Evolutionary conservation across 2,329 filamentous ascomycete genomes (phyloP).

Genomic region (Talaromyces albobiverticillius): DNA sequence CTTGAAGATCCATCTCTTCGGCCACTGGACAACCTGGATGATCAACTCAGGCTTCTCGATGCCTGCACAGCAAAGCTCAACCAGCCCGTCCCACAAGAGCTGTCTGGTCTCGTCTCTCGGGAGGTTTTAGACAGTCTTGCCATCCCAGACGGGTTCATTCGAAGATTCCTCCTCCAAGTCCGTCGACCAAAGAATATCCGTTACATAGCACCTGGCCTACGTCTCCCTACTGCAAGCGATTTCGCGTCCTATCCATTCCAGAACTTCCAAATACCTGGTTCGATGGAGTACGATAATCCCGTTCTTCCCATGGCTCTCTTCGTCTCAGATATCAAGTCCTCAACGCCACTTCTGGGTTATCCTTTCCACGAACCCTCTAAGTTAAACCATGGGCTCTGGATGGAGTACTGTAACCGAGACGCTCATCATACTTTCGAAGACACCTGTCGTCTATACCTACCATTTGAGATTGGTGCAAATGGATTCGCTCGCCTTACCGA

Average conservation of each 20-base stretch:
- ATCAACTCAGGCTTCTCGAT: slow-evolving; percentile 3
- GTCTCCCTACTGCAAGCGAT: slow-evolving; percentile 2
- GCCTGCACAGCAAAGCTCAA: slow-evolving; percentile 1
- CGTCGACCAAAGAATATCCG: slow-evolving; percentile 6
- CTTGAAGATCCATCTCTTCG: slow-evolving; percentile 1
- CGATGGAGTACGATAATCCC: slow-evolving; percentile 1
- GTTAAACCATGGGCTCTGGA: not conserved
- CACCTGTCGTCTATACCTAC: slow-evolving; percentile 4
- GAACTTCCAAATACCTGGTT: slow-evolving; percentile 1
- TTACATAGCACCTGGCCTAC: slow-evolving; percentile 6
- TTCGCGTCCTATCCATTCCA: not conserved
- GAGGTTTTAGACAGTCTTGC: not conserved
- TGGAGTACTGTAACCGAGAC: slow-evolving; percentile 6
- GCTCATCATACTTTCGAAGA: slow-evolving; percentile 5
- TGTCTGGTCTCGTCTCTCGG: not conserved
- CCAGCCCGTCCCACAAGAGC: slow-evolving; percentile 2
- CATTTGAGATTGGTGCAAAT: slow-evolving; percentile 1
- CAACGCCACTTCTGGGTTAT: not conserved
- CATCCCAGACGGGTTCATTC: not conserved
- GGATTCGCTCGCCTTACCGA: slow-evolving; percentile 3
- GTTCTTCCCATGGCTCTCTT: not conserved
- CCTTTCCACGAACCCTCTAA: slow-evolving; percentile 2
- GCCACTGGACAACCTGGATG: slow-evolving; percentile 3
- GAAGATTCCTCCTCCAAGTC: slow-evolving; percentile 1
- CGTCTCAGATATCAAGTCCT: not conserved